Percentiles rank a stretch among this genome's conserved stretches.
These are phyloP conservation scores for Globomyces pollinis-pini DNA, from an alignment of 192 early-diverging fungal species.

Conservation along the genomic window DNA sequence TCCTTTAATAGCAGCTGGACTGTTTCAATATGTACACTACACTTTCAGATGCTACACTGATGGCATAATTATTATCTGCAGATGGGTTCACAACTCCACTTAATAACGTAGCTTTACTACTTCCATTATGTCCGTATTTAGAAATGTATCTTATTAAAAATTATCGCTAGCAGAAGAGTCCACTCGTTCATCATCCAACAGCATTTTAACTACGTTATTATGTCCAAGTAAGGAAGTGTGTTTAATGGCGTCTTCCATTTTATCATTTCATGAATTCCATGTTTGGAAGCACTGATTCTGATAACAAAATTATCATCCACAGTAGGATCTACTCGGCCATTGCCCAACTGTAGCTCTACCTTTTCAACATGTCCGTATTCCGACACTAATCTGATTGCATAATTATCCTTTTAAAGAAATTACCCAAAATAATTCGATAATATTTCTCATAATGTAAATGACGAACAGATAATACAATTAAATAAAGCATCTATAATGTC, in stretches of 20 bases:
- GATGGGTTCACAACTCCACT: too few species aligned
- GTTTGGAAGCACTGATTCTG: neutral
- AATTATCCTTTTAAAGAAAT: neutral
- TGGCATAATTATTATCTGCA: too few species aligned
- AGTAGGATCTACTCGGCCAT: neutral
- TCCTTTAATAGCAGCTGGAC: too few species aligned
- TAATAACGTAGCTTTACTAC: too few species aligned
- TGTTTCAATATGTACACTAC: too few species aligned
- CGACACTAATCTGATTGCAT: neutral
- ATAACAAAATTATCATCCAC: neutral
- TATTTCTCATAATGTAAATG: neutral
- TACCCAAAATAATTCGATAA: neutral
- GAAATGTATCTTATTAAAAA: too few species aligned
- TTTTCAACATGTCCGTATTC: neutral
- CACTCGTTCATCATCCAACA: neutral
- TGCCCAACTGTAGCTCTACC: neutral
- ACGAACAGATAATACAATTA: neutral
- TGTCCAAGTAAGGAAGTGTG: too few species aligned
- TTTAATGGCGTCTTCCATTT: too few species aligned
- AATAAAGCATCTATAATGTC: neutral
- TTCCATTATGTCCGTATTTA: too few species aligned
- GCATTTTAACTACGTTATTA: neutral
- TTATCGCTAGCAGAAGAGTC: neutral
- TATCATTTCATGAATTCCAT: too few species aligned
- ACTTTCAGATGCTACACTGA: too few species aligned